Base-by-base conservation (phyloP, 2,329 filamentous ascomycete genomes). In the Chrysoporthe deuterocubensis region DNA sequence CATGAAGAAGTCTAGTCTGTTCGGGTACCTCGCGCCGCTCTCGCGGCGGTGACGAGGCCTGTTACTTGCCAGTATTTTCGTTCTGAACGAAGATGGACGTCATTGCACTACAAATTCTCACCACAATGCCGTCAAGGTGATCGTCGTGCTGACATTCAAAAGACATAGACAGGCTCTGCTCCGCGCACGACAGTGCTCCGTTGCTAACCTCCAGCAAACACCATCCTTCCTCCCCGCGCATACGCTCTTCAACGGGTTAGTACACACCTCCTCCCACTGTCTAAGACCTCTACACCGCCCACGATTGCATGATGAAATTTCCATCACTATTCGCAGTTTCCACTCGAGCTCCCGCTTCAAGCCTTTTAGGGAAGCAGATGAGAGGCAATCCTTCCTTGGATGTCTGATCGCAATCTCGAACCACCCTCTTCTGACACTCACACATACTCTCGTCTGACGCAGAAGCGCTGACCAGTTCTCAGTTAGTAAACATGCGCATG, bases 51-150 rank as follows among this genome's bases (percentile, higher is more conserved):
- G 67, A 60, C 66, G 79, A 77, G 79, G 85, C 88, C 89, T 92
- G 92, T 90, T 94, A 94, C 92, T 94, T 92, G 92, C 92, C 92
- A 94, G 92, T 94, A 94, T 90, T 84, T 81, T 83, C 86, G 89
- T 89, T 92, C 91, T 93, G 91, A 93, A 65, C 40, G 48, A 69
- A 68, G 58, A 65, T 68, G 61, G 61, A 16, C 16, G 21, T 52
- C 37, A 43, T 44, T 57, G 26, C n/a, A 50, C 46, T 21, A 50
- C 46, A 54, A 9, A 40, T 40, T 40, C 37, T 7, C 37, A 40
- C 37, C 5, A 5, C 37, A 52, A 52, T n/a, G 48, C 34, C 40
- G 37, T 7, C 9, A 6, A 2, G 11, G n/a, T 40, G 32, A 58
- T 37, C 14, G 16, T 26, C 18, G 59, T 26, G 62, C 68, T 69